Evolutionary conservation across 1,139 yeast genomes (phyloP), one percentile per base, ranked within the genome.

Genomic region (Blastobotrys capitulatus): DNA sequence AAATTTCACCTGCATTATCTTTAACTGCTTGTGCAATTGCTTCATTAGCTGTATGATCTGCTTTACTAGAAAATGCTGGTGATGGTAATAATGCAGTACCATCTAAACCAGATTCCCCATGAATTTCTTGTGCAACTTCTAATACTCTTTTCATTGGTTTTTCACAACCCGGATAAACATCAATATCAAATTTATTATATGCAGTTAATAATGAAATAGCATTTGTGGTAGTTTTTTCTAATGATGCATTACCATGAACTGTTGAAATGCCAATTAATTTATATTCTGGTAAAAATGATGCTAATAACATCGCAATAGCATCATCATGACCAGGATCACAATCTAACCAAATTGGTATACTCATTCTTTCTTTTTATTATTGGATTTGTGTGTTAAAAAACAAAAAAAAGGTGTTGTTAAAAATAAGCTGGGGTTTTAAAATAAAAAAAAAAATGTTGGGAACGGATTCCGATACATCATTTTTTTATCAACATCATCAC

Each of bases 321-420:
- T 88, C 97, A 63, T 88, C 96, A 60, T 86, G 92, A 2, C 96
- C 96, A 0, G 96, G 95, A 63, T 88, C 96, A 63, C 96, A 88
- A 67, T 88, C 96, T n/a, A 88, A 65, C 96, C 96, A 86, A 6
- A 86, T 60, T 0, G 90, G 90, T 19, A 83, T 62, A 8, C 10
- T 35, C 22, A 19, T 35, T 35, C 22, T 35, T 7, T 29, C 9
- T 6, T 3, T 12, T 9, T 29, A 12, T 12, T 29, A 29, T 12
- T 12, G 32, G 12, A 6, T 6, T 10, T 29, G 32, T 29, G 32
- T 6, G 32, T 29, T 3, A 4, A 12, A 29, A 29, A 29, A 29
- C 32, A 29, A 29, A 6, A 29, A 29, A 7, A 26, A 26, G n/a
- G n/a, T n/a, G n/a, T n/a, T n/a, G n/a, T n/a, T n/a, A n/a, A n/a